Conservation (phyloP, 805 yeast genomes). For the Wickerhamomyces ciferrii region DNA sequence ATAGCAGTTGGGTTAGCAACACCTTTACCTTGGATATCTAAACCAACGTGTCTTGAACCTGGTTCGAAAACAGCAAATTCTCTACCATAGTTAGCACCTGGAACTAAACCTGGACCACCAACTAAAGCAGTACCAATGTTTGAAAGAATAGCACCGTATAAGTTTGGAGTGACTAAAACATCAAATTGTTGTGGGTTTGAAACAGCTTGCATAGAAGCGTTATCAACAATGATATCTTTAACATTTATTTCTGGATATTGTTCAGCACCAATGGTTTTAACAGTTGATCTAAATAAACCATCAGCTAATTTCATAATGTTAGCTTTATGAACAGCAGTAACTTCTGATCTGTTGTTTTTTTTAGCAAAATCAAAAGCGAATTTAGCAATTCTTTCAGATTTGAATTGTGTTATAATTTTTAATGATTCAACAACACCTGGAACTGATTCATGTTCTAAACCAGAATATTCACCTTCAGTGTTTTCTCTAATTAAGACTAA, state of each 20-base stretch:
- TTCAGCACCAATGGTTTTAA: constrained; percentile 77
- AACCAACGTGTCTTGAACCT: constrained; percentile 99
- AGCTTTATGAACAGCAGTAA: constrained; percentile 98
- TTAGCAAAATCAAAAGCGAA: constrained; percentile 95
- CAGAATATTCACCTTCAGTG: constrained; percentile 98
- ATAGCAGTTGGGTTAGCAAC: constrained; percentile 98
- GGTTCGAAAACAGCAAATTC: constrained; percentile 98
- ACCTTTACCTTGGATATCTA: constrained; percentile 91
- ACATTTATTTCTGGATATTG: constrained; percentile 81
- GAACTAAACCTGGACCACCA: constrained; percentile 98
- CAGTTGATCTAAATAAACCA: constrained; percentile 94
- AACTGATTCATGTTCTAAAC: constrained; percentile 94
- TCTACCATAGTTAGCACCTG: constrained; percentile 98
- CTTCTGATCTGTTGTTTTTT: constrained; percentile 86
- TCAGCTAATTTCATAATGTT: constrained; percentile 98
- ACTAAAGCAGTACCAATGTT: constrained; percentile 96
- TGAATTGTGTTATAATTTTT: constrained; percentile 89
- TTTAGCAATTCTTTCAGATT: constrained; percentile 96
- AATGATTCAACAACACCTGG: constrained; percentile 97
- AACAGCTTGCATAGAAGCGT: constrained; percentile 99
- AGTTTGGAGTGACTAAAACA: constrained; percentile 95
- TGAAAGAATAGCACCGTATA: constrained; percentile 95
- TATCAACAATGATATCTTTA: constrained; percentile 94
- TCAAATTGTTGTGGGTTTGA: constrained; percentile 98
- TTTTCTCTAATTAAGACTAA: constrained; percentile 95